phyloP scores from a whole-genome alignment of 345 rosid genomes.

The Kandelia obovata region DNA sequence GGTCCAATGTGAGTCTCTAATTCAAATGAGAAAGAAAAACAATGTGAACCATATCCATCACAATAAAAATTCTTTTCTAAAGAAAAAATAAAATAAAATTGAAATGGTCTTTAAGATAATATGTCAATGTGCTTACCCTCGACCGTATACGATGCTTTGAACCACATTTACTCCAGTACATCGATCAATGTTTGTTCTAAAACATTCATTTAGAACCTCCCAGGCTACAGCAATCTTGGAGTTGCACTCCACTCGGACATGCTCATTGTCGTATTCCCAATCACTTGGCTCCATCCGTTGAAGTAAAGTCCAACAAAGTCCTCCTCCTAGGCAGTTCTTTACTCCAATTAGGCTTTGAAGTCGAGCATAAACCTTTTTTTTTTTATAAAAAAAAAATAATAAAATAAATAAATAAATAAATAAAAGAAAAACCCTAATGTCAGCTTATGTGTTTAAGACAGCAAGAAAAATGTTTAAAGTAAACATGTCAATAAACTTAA shows the following conservation, averaged over 20 bases:
- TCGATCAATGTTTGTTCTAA: not conserved
- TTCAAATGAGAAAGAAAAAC: no score
- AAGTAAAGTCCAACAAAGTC: slow-evolving; percentile 16
- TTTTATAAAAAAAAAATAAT: no score
- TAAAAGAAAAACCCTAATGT: no score
- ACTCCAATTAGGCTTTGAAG: slow-evolving; percentile 11
- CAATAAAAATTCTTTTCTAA: no score
- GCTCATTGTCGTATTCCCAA: not conserved
- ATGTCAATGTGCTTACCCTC: not conserved
- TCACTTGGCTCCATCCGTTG: not conserved
- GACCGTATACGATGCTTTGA: not conserved
- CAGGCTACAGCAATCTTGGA: slow-evolving; percentile 9
- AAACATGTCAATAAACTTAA: no score
- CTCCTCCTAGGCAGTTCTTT: slow-evolving; percentile 2
- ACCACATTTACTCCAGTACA: not conserved
- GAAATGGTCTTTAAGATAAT: no score
- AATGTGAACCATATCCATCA: not conserved
- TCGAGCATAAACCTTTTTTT: no score
- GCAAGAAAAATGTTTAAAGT: no score
- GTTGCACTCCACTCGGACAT: slow-evolving; percentile 8
- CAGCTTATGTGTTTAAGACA: no score
- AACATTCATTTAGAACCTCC: slow-evolving; percentile 23
- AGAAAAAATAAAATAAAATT: no score
- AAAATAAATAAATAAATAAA: no score
- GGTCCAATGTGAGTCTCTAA: no score